phyloP scores from a whole-genome alignment of 805 yeast species.

The Lachancea cidri region DNA sequence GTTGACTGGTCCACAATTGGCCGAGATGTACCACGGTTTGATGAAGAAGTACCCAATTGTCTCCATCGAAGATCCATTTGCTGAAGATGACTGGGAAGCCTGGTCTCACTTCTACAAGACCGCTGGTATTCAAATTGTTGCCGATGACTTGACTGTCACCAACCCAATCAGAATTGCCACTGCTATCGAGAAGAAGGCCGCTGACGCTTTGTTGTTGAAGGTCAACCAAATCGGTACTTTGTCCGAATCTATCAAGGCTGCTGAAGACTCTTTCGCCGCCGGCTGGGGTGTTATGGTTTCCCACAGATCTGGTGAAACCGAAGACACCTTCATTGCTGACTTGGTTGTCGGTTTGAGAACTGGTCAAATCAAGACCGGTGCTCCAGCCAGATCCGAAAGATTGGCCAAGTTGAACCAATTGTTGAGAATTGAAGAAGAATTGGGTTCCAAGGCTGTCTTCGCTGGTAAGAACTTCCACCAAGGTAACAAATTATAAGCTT shows the following conservation, averaged over 20 bases:
- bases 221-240: constrained; percentile 98
- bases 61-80: constrained; percentile 98
- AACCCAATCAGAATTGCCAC: constrained; percentile 91
- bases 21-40: constrained; percentile 74
- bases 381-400: constrained; percentile 99
- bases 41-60: constrained; percentile 93
- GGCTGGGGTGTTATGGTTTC: constrained; percentile 99
- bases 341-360: constrained; percentile 95
- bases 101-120: constrained; percentile 84
- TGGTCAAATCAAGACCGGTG: constrained; percentile 99
- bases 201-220: constrained; percentile 91
- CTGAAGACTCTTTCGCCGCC: constrained; percentile 89
- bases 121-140: constrained; percentile 84
- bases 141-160: constrained; percentile 98
- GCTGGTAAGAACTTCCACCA: constrained; percentile 90
- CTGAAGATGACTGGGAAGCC: constrained; percentile 99
- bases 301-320: constrained; percentile 99
- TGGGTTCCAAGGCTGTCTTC: constrained; percentile 94
- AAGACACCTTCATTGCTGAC: constrained; percentile 98
- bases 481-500: constrained; percentile 37
- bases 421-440: constrained; percentile 97
- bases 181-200: constrained; percentile 95
- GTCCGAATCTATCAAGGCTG: constrained; percentile 95
- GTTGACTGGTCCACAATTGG: constrained; percentile 85
- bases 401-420: constrained; percentile 98